Evolutionary conservation across 2,329 filamentous ascomycete species (phyloP), one percentile per base, ranked within the genome.

Genomic region (Apiospora saccharicola): DNA sequence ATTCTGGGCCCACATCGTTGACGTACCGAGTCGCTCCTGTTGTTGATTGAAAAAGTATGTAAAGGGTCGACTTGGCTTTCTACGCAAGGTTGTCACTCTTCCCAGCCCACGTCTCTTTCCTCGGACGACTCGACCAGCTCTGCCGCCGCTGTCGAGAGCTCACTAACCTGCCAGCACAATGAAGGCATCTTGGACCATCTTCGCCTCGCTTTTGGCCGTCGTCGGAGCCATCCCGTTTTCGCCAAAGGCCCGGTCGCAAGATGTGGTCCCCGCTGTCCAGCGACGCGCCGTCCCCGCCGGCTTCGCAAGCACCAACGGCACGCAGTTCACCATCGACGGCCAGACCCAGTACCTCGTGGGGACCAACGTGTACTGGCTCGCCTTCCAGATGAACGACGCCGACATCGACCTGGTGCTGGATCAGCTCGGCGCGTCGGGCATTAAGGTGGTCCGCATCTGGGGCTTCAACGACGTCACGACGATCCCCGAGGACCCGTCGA

Each of bases 391-490:
- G 70, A 85, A 86, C 69, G 80, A 88, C 74, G 82, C 80, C 10
- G 88, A 92, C 77, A 84, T 90, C n/a, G 87, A 91, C 75, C 80
- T 82, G n/a, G 80, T 85, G 19, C 80, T 89, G 69, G 80, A 83
- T 72, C 84, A 89, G 76, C 77, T 90, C 24, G 77, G 81, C 68
- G 74, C 80, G 37, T 86, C 88, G 2, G 88, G 88, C 0, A 85
- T 87, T 73, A 89, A 88, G 77, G 86, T 91, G 72, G 81, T 91
- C 44, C 85, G 90, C n/a, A 83, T 90, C 61, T 91, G 89, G 90
- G 89, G 89, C 4, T 91, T 91, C 82, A 90, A 90, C 80, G 88
- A 90, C 75, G 87, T 89, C 16, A 89, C 82, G 4, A 75, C 80
- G 3, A 79, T 79, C 22, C 83, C 83, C 0, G 75, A 77, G 30